A percentile compares a stretch with the other conserved stretches of the same genome.
Evolutionary conservation across 106 monocot species (phyloP).

Genomic region (Hemerocallis citrina): DNA sequence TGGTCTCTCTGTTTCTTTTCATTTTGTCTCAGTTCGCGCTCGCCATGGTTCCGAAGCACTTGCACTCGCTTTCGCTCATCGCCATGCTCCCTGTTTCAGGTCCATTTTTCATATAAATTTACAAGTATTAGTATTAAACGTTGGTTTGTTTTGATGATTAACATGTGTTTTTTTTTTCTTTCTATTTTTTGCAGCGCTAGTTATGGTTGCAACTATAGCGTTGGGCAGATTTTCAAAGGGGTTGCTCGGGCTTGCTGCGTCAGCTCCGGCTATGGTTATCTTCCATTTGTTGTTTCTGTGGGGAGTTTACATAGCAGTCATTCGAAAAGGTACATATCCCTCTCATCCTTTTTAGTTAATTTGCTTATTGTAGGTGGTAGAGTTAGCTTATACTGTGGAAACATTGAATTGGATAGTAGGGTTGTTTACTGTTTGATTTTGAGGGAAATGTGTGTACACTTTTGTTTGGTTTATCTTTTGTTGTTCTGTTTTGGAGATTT

Average conservation of each 20-base stretch:
- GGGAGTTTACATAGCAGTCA: constrained; percentile 30
- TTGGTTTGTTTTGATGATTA: too few species aligned
- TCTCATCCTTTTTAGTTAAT: too few species aligned
- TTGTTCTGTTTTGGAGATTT: too few species aligned
- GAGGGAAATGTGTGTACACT: too few species aligned
- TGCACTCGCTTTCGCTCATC: constrained; percentile 37
- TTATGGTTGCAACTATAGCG: constrained; percentile 22
- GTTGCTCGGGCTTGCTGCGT: constrained; percentile 30
- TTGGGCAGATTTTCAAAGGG: constrained; percentile 24
- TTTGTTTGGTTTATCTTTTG: too few species aligned
- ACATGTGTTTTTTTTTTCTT: too few species aligned
- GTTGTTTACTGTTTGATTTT: too few species aligned
- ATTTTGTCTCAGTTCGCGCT: constrained; percentile 45
- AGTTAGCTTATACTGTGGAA: too few species aligned
- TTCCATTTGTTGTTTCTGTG: constrained; percentile 49
- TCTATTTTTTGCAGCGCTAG: constrained; percentile 20
- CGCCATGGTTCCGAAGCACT: constrained; percentile 30
- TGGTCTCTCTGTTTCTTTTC: constrained; percentile 30
- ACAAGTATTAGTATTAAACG: too few species aligned
- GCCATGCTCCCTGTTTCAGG: constrained; percentile 53
- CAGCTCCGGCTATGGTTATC: constrained; percentile 51
- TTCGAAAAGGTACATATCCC: constrained; percentile 33
- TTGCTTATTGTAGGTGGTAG: too few species aligned
- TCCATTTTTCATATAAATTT: too few species aligned
- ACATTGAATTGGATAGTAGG: too few species aligned